Evolutionary conservation across 2,329 filamentous ascomycete species (phyloP), one percentile per base, ranked within the genome.

Genomic region (Elsinoe batatas): DNA sequence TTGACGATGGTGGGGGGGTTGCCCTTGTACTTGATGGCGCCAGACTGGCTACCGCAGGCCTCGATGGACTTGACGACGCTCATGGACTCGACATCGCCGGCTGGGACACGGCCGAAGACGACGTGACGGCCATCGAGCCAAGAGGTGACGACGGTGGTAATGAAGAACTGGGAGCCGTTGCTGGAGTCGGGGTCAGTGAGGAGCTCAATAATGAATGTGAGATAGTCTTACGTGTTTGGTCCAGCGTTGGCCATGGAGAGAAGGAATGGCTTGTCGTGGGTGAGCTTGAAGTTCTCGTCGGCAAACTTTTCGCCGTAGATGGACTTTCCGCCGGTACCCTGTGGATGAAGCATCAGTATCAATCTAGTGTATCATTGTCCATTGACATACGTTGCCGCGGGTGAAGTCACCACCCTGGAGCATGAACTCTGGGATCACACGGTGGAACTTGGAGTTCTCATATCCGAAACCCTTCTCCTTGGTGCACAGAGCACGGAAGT

Each of bases 401-500:
- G 91, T 98, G 72, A 98, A 98, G 73, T 97, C 93, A 74, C 93
- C 91, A 69, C 93, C 91, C 77, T 96, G 87, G 67, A 96, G 91
- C 91, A 98, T 97, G 75, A 98, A 98, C 66, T 90, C 82, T 77
- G 95, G 95, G 76, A 98, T 98, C 62, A 98, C 87, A 58, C 91
- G 88, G 78, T 98, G 91, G 79, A 98, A 97, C 67, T 78, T 79
- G 61, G 88, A 94, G 64, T 90, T 90, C 47, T 81, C 73, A 70
- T 89, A 89, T 64, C 90, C 89, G 44, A 81, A 68, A 61, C 91
- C 93, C 76, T 95, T 95, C 78, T 97, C 91, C 64, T 91, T 91
- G 1, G 91, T 95, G 79, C 90, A 96, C 62, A 96, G 84, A 59
- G 84, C 83, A 67, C 91, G 88, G 79, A 97, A 97, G 80, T 97